These are phyloP conservation scores for Astraeus odoratus DNA, from an alignment of 768 basidiomycete genomes.

Conservation along the genomic window DNA sequence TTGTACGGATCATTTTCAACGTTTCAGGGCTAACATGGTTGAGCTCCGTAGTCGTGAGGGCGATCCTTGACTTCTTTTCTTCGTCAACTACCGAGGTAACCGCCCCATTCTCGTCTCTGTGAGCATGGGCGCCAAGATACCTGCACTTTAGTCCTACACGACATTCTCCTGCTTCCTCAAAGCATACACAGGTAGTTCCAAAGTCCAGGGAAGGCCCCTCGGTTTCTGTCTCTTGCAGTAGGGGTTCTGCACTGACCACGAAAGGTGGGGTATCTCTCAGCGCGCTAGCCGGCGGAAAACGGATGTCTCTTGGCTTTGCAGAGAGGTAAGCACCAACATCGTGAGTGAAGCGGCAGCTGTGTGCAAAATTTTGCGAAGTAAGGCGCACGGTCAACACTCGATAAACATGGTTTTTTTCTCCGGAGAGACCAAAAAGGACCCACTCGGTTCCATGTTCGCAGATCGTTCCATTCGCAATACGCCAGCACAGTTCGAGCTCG, in stretches of 20 bases:
- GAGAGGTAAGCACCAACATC: conserved; percentile 70
- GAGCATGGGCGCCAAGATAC: conserved; percentile 75
- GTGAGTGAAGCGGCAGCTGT: conserved; percentile 75
- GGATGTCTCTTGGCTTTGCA: conserved; percentile 68
- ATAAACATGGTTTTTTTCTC: conserved; percentile 1
- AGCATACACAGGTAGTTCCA: conserved; percentile 18
- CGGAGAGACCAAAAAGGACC: conserved; percentile 21
- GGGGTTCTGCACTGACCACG: conserved; percentile 20
- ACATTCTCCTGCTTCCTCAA: conserved; percentile 25
- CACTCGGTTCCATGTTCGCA: conserved; percentile 71
- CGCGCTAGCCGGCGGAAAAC: conserved; percentile 40
- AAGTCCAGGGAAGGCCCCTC: conserved; percentile 14
- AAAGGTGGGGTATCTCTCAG: conserved; percentile 48
- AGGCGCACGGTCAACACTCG: background rate
- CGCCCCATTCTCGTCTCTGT: conserved; percentile 37
- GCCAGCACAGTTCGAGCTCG: conserved; percentile 78
- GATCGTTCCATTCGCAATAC: conserved; percentile 56
- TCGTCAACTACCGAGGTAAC: conserved; percentile 46
- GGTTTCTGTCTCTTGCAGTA: background rate
- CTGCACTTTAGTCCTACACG: conserved; percentile 79
- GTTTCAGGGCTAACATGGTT: conserved; percentile 59
- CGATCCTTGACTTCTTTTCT: conserved; percentile 46
- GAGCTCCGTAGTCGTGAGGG: conserved; percentile 49
- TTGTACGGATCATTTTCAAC: conserved; percentile 55
- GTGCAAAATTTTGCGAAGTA: background rate